Conservation (phyloP, 1,284 basidiomycete species). For the Moesziomyces sp. region DNA sequence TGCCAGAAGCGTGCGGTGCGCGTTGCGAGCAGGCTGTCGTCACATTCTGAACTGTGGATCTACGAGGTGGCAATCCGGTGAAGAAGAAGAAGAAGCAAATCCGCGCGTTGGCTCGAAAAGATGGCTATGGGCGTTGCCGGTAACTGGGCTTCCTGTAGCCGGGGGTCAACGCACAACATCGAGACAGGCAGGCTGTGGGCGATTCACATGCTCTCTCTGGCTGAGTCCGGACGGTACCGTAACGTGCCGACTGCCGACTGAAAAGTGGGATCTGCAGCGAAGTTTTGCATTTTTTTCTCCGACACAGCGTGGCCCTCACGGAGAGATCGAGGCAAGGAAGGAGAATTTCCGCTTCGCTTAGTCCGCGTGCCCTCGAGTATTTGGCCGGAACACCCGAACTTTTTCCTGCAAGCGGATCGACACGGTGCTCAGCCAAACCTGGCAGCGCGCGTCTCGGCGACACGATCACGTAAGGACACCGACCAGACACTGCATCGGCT, state of each 20-base stretch:
- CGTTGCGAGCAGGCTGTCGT: background rate
- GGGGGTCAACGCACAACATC: too few species aligned
- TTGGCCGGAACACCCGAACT: conserved; percentile 15
- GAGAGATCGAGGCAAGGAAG: conserved; percentile 13
- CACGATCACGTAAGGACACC: conserved; percentile 28
- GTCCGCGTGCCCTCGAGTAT: conserved; percentile 1
- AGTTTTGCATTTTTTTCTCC: conserved; percentile 16
- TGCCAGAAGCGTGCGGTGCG: too few species aligned
- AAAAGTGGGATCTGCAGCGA: background rate
- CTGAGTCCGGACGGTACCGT: conserved; percentile 1
- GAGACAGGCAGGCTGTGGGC: too few species aligned
- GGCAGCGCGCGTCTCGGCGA: background rate
- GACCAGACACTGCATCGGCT: background rate
- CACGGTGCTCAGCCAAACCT: conserved; percentile 2
- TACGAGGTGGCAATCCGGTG: conserved; percentile 1
- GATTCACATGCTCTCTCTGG: conserved; percentile 27
- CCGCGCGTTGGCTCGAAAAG: too few species aligned
- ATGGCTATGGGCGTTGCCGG: too few species aligned
- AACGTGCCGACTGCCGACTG: conserved; percentile 2
- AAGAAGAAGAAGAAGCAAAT: background rate
- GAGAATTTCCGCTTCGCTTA: conserved; percentile 24
- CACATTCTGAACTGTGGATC: background rate
- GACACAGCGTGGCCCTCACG: conserved; percentile 14
- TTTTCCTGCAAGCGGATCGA: conserved; percentile 31
- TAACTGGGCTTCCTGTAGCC: too few species aligned